Base-by-base conservation (phyloP, 2,329 filamentous ascomycete genomes). In the Exserohilum rostratum region DNA sequence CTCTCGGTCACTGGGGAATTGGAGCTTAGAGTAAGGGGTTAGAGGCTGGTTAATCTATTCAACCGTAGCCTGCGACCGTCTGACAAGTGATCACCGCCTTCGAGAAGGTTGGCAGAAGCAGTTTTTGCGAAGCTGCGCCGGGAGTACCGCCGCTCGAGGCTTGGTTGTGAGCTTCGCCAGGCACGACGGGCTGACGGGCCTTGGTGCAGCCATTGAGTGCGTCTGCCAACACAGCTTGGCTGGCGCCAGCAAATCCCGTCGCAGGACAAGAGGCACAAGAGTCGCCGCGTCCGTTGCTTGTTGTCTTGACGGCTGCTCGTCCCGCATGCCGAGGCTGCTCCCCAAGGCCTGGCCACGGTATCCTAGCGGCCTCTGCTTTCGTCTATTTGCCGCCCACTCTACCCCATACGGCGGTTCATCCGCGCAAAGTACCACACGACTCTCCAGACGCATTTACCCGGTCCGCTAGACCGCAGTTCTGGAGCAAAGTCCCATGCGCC, bases 391-490 rank as follows among this genome's bases (percentile, higher is more conserved):
- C 55, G 57, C 50, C 38, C 61, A 58, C 59, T 64, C 55, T 66
- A 62, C 64, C 57, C 55, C 56, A 64, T 63, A 56, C 56, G 49
- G 61, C 54, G 53, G 37, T 44, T 61, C 50, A 60, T 46, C 60
- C 62, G 60, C 51, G 46, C 56, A 58, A 44, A 62, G 57, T 53
- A 53, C 55, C 61, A 64, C 58, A 61, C 43, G 22, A 60, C 48
- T 64, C 45, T 53, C 45, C 49, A 46, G 31, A 50, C 37, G 57
- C 39, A 69, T 65, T 70, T 72, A 71, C 40, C 68, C 69, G 69
- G 67, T 68, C 67, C 65, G 65, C 52, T 64, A 47, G 61, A 60
- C 66, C 66, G 63, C 57, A 54, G 27, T 29, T 47, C 55, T 66
- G 53, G 39, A 53, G 53, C 59, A 59, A 63, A 60, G 52, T 46